phyloP scores from a whole-genome alignment of 495 filamentous ascomycete species.

The Penicillium malachiteum region DNA sequence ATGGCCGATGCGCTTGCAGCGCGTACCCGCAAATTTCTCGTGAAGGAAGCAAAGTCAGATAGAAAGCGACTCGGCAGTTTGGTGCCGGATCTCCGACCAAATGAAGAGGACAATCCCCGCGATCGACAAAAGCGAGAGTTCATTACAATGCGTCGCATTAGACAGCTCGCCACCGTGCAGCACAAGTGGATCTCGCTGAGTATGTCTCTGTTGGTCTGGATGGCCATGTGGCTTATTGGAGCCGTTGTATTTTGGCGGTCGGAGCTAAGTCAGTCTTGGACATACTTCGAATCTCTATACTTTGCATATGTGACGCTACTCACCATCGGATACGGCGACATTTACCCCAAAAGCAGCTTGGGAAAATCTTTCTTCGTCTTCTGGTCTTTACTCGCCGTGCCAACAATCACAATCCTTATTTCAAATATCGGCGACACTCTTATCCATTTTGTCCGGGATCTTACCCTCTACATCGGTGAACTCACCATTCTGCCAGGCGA shows the following conservation, averaged over 20 bases:
- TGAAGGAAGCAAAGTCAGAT: slow-evolving; percentile 35
- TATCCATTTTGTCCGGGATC: slow-evolving; percentile 65
- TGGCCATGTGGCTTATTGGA: slow-evolving; percentile 77
- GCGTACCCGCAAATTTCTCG: slow-evolving; percentile 58
- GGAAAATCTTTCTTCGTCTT: slow-evolving; percentile 85
- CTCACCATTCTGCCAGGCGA: slow-evolving; percentile 78
- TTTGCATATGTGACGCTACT: slow-evolving; percentile 76
- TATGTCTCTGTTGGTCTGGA: slow-evolving; percentile 61
- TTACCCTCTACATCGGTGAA: slow-evolving; percentile 67
- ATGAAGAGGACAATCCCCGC: slow-evolving; percentile 37
- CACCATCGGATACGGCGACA: slow-evolving; percentile 86
- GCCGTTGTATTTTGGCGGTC: slow-evolving; percentile 67
- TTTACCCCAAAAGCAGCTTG: slow-evolving; percentile 64
- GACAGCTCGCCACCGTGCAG: slow-evolving; percentile 53
- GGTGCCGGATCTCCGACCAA: slow-evolving; percentile 14
- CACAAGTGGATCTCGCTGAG: slow-evolving; percentile 67
- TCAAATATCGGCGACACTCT: slow-evolving; percentile 69
- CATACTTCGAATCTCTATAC: slow-evolving; percentile 79
- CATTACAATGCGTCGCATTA: slow-evolving; percentile 72
- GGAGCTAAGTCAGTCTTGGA: slow-evolving; percentile 62
- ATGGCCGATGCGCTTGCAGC: slow-evolving; percentile 68
- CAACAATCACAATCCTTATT: slow-evolving; percentile 80
- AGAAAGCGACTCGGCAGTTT: slow-evolving; percentile 9
- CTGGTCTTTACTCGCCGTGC: slow-evolving; percentile 82
- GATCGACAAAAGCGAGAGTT: slow-evolving; percentile 71